Evolutionary conservation across 805 yeast genomes (phyloP), one percentile per base, ranked within the genome.

Genomic region (Wickerhamiella kurtzmanii): DNA sequence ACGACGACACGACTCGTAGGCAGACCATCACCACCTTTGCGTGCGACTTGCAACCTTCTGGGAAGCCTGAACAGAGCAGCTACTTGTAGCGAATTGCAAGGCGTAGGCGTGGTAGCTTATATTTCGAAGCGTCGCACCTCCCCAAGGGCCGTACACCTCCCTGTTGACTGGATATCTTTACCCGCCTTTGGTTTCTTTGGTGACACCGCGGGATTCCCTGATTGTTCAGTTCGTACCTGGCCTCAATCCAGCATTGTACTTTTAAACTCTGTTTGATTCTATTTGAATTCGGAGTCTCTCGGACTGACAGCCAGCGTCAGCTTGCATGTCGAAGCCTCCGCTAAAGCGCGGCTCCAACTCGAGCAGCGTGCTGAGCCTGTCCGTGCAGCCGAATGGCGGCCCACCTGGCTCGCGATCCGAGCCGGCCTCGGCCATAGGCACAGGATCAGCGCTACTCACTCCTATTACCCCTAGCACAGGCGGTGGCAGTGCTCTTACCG

Each of bases 331-430:
- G 32, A 36, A 38, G 25, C 41, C 41, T 8, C 44, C 38, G 22
- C 16, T 32, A 15, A 42, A 42, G 19, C 44, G 44, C 16, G 44
- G 37, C n/a, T 42, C 44, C 9, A 25, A 32, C 17, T 42, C 44
- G 19, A 42, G 44, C 37, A 42, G 44, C 37, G 15, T 18, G 38
- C 19, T 42, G 4, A 42, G 36, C 38, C 37, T 32, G 22, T 4
- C 44, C 40, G 16, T 11, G n/a, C n/a, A n/a, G n/a, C n/a, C n/a
- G n/a, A n/a, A 25, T 25, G 32, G 32, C 11, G 32, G 9, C 32
- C 9, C 32, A 25, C 6, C 32, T 6, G 32, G 32, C 32, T 11
- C 32, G 32, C 32, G 32, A 6, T 25, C 32, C 32, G 32, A 25
- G 32, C 32, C 32, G 32, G 32, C 32, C 32, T 25, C 32, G 32